phyloP scores from a whole-genome alignment of 345 rosid species.

The Boechera stricta region DNA sequence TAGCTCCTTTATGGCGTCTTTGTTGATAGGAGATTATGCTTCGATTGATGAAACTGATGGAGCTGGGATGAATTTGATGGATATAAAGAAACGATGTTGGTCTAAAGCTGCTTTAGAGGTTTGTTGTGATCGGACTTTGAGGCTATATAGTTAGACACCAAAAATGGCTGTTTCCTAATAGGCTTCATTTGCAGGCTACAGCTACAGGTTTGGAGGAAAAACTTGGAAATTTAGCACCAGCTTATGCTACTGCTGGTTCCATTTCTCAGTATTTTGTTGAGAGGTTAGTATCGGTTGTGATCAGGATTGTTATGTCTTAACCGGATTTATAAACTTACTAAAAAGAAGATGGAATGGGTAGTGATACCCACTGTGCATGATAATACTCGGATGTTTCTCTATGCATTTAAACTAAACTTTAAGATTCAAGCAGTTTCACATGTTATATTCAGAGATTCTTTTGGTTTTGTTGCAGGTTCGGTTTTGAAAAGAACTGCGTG shows the following conservation, averaged over 20 bases:
- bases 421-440: not conserved
- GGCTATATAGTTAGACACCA: not conserved
- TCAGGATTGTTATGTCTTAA: not conserved
- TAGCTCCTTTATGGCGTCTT: conserved; percentile 92
- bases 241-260: conserved; percentile 84
- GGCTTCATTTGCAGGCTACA: conserved; percentile 62
- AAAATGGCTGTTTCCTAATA: conserved; percentile 18
- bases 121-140: not conserved
- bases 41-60: conserved; percentile 86
- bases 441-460: not conserved
- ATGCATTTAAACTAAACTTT: not conserved
- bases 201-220: conserved; percentile 86
- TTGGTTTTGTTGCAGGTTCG: conserved; percentile 56
- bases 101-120: conserved; percentile 72
- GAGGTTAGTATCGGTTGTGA: conserved; percentile 54
- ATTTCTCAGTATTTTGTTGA: conserved; percentile 81
- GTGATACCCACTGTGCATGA: too few relatives aligned
- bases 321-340: not conserved
- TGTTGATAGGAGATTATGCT: conserved; percentile 77
- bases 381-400: not conserved
- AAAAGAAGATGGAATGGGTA: not conserved
- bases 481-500: conserved; percentile 71
- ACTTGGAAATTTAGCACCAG: conserved; percentile 87
- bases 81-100: conserved; percentile 72
- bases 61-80: conserved; percentile 98